Evolutionary conservation across 305 asterid species (phyloP), one percentile per base, ranked within the genome.

Genomic region (Euphrasia arctica): DNA sequence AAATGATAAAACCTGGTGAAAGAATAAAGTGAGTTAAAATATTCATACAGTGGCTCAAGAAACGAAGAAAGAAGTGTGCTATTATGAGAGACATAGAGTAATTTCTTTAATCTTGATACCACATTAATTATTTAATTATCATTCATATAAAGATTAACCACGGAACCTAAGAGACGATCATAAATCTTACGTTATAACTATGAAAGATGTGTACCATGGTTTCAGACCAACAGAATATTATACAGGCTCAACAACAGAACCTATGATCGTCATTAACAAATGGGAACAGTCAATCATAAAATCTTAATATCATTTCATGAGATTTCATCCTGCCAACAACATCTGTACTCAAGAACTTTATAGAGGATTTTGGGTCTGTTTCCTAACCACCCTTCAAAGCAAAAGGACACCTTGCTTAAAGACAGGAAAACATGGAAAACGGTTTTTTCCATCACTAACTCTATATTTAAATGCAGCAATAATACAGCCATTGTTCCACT

Each of bases 1-100:
- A 76, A 82, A 85, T 60, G 86, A 79, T 51, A 95, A 85, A 72
- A 91, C 97, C 99, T 95, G 96, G 70, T 66, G 76, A 49, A 59
- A 61, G 50, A 58, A 71, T 48, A 62, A 65, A 62, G 58, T 62
- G 51, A 54, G 47, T 58, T 70, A 59, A 47, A 58, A 32, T 60
- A 67, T 10, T 54, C 61, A 50, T 54, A 39, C 3, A 62, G 68
- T 55, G 68, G 45, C 62, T 59, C 73, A 63, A 67, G 56, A 39
- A 9, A 10, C 22, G 45, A 39, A 64, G 49, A 54, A n/a, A 25
- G 39, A 69, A 42, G 22, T 28, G 65, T 54, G 54, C 13, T 31
- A 59, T 36, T 62, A 60, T 47, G 22, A 18, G 22, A 18, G 22
- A 18, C 22, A n/a, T n/a, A 18, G 22, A 18, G 22, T 43, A 10